Base-by-base conservation (phyloP, 2,329 filamentous ascomycete genomes). In the Sclerotinia nivalis region DNA sequence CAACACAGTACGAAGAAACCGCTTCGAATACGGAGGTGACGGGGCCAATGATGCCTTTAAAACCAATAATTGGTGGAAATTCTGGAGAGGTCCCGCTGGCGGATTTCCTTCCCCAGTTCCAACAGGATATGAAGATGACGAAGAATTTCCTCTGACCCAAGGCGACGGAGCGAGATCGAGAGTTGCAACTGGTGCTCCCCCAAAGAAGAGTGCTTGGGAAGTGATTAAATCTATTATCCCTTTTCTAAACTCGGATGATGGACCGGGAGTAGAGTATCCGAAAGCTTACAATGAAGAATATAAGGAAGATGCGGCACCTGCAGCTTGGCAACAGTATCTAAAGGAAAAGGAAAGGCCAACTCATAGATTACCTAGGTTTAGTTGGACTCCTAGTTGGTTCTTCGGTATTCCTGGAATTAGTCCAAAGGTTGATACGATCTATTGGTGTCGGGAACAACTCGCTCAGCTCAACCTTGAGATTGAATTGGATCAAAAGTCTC, bases 341-440 rank as follows among this genome's bases (percentile, higher is more conserved):
- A 90, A 89, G 76, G 87, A 88, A 70, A 93, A 91, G 69, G 89
- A 97, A 72, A 90, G 96, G 50, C 93, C 95, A 25, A 97, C 92
- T 0, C 93, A 96, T 82, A 89, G 90, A 60, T 82, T 97, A 13
- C 88, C 93, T 0, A 81, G 86, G 3, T 86, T 88, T 74, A 82
- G 82, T 20, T 84, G 84, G 78, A 83, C 81, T 0, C 85, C 84
- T 1, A 73, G 74, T 52, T 97, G 91, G 90, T 88, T 97, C 79
- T 91, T 91, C 3, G 88, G 89, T 0, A 79, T 97, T n/a, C 93
- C 91, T 7, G 81, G 93, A 1, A 80, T 97, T 64, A 93, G 92
- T 68, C 90, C 93, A 79, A 97, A 98, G 80, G 94, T 97, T 1
- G 96, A 99, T 78, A 95, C 91, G 0, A 98, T 99, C 73, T 93